Evolutionary conservation across 805 yeast genomes (phyloP).

Genomic region (Isabelozyma pseudorhagii): DNA sequence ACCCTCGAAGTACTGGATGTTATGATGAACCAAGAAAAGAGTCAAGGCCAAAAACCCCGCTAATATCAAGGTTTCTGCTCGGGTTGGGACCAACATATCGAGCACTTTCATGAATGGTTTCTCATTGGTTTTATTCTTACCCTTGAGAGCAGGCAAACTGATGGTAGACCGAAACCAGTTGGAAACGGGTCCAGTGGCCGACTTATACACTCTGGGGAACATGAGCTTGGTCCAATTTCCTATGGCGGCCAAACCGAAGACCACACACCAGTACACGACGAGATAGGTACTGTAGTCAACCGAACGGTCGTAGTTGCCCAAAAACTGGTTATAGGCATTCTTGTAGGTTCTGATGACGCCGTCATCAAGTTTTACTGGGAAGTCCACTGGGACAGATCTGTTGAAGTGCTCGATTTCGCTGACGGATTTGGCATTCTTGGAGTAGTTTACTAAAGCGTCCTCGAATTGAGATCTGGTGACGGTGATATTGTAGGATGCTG

Average conservation of each 20-base stretch:
- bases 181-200: slow-evolving; percentile 23
- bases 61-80: slow-evolving; percentile 34
- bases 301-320: slow-evolving; percentile 43
- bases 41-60: slow-evolving; percentile 27
- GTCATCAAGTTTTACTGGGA: slow-evolving; percentile 26
- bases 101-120: slow-evolving; percentile 15
- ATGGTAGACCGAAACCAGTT: slow-evolving; percentile 31
- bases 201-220: slow-evolving; percentile 16
- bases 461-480: slow-evolving; percentile 20
- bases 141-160: slow-evolving; percentile 38
- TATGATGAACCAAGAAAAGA: slow-evolving; percentile 17
- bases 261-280: slow-evolving; percentile 28
- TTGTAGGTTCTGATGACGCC: slow-evolving; percentile 13
- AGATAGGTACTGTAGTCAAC: slow-evolving; percentile 39
- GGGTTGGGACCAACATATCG: slow-evolving; percentile 37
- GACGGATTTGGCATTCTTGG: slow-evolving; percentile 9
- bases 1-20: slow-evolving; percentile 21
- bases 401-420: slow-evolving; percentile 6
- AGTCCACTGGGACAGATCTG: slow-evolving; percentile 5
- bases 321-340: slow-evolving; percentile 31
- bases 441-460: slow-evolving; percentile 15
- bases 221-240: slow-evolving; percentile 32
- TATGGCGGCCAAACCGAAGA: slow-evolving; percentile 20
- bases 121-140: slow-evolving; percentile 25
- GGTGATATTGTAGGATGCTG: slow-evolving; percentile 11